Evolutionary conservation across 352 stramenopile genomes (phyloP).

Genomic region (Halophytophthora batemanensis): DNA sequence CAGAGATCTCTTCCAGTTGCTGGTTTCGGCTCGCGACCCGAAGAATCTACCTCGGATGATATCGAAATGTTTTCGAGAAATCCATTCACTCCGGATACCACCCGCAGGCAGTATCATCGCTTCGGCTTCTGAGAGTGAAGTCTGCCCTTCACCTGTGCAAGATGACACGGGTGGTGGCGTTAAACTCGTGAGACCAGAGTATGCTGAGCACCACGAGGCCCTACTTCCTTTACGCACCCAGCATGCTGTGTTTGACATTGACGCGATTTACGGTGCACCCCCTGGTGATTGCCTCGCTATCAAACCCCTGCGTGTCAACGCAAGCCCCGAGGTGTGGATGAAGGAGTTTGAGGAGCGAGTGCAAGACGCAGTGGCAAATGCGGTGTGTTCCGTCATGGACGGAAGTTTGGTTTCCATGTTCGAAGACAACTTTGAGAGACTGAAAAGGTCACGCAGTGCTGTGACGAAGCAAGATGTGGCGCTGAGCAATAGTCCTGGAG

Average conservation of each 20-base stretch:
- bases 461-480: conserved; percentile 7
- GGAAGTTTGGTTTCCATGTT: conserved; percentile 35
- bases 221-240: conserved; percentile 1
- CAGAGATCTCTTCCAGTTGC: conserved; percentile 52
- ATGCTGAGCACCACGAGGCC: background rate
- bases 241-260: conserved; percentile 33
- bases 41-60: conserved; percentile 33
- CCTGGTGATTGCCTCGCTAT: conserved; percentile 34
- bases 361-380: conserved; percentile 32
- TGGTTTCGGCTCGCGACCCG: conserved; percentile 39
- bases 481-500: background rate
- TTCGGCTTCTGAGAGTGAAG: background rate
- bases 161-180: background rate
- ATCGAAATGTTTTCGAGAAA: conserved; percentile 50
- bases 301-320: conserved; percentile 36
- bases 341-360: conserved; percentile 52
- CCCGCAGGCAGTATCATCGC: conserved; percentile 8
- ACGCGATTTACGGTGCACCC: conserved; percentile 29
- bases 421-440: conserved; percentile 41
- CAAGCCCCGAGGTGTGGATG: conserved; percentile 63
- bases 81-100: conserved; percentile 29
- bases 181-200: background rate
- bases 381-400: conserved; percentile 29
- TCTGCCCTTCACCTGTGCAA: conserved; percentile 1
- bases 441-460: conserved; percentile 19